Percentiles rank a stretch among this genome's conserved stretches.
These are phyloP conservation scores for Amborella trichopoda DNA, from an alignment of 164 flowering plant species.

Conservation along the genomic window DNA sequence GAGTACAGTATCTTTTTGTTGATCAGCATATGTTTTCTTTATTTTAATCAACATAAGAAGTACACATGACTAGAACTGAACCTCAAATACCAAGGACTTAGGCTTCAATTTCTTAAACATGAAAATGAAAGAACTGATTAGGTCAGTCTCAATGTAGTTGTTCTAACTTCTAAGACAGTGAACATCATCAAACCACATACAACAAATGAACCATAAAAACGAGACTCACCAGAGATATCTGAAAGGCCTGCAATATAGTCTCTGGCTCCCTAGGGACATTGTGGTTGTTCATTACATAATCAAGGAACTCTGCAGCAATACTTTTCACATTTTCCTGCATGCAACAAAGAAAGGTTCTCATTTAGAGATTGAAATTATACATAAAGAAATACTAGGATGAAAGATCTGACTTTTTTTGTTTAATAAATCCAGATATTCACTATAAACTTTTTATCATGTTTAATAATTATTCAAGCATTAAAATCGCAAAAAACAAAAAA, in stretches of 20 bases:
- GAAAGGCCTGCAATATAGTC: slow-evolving; percentile 63
- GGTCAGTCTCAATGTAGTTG: too few relatives aligned
- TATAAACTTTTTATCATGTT: background rate
- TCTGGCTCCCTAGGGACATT: slow-evolving; percentile 37
- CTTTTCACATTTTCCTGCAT: slow-evolving; percentile 55
- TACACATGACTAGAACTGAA: background rate
- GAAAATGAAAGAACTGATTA: background rate
- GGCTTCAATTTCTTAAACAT: background rate
- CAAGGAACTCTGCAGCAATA: slow-evolving; percentile 43
- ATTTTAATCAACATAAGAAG: background rate
- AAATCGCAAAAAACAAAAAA: background rate
- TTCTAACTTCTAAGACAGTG: background rate
- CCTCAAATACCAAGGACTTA: background rate
- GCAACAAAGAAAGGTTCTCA: background rate
- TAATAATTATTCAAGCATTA: background rate
- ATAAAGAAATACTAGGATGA: background rate
- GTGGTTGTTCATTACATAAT: slow-evolving; percentile 51
- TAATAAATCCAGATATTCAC: background rate
- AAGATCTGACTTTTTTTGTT: background rate
- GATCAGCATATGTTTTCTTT: too few relatives aligned
- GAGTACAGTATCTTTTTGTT: too few relatives aligned
- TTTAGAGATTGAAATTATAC: background rate
- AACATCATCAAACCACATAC: background rate
- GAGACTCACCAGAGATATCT: slow-evolving; percentile 63
- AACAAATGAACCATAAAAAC: background rate